Percentiles rank a stretch among this genome's conserved stretches.
Evolutionary conservation across 768 basidiomycete species (phyloP).

Genomic region (Hygrocybe punicea): DNA sequence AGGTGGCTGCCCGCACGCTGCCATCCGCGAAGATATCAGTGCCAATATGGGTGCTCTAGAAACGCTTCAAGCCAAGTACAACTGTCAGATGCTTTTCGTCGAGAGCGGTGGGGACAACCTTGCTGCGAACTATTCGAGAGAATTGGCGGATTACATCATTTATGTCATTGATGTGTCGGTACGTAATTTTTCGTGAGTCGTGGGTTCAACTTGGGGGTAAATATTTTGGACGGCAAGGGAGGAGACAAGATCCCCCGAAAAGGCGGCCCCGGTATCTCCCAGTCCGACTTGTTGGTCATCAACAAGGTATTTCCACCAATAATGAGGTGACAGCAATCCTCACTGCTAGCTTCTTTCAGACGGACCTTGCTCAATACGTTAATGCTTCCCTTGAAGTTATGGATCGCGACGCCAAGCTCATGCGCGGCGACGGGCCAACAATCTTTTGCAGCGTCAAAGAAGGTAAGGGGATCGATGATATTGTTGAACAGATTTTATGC

Average conservation of each 20-base stretch:
- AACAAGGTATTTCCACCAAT: conserved; percentile 63
- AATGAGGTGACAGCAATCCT: background rate
- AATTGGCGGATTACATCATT: conserved; percentile 96
- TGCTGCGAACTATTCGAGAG: conserved; percentile 94
- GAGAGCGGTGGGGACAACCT: conserved; percentile 97
- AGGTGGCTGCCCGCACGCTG: conserved; percentile 96
- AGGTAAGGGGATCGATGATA: conserved; percentile 73
- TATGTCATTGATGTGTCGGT: conserved; percentile 88
- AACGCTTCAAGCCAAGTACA: conserved; percentile 86
- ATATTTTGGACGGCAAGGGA: conserved; percentile 50
- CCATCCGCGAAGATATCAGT: conserved; percentile 96
- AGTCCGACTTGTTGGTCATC: conserved; percentile 89
- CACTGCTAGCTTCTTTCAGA: conserved; percentile 45
- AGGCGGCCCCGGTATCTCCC: conserved; percentile 95
- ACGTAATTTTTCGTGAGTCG: conserved; percentile 19
- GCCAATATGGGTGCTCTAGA: conserved; percentile 97
- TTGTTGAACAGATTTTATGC: conserved; percentile 74
- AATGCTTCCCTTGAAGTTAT: conserved; percentile 92
- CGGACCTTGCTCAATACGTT: conserved; percentile 89
- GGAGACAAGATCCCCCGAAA: conserved; percentile 99
- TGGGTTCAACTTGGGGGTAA: conserved; percentile 2
- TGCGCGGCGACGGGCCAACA: conserved; percentile 94
- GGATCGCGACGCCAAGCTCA: conserved; percentile 86
- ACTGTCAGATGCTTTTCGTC: conserved; percentile 87
- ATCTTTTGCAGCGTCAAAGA: conserved; percentile 84